Evolutionary conservation across 1,139 yeast species (phyloP).

Genomic region (Saccharomyces hybrid): DNA sequence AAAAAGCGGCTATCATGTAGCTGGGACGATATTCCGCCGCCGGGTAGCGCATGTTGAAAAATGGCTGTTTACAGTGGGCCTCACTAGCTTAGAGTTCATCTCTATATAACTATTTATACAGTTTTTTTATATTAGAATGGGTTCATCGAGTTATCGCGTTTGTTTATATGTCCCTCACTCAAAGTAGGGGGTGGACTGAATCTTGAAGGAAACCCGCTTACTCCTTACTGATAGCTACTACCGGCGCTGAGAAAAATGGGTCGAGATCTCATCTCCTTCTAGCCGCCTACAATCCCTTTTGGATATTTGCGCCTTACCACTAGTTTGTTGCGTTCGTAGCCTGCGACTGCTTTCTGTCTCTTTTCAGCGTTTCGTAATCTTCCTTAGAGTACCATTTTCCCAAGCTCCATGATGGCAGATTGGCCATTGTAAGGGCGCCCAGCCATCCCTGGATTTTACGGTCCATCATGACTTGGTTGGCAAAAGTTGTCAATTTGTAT

Average conservation of each 20-base stretch:
- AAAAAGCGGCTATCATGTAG: background rate
- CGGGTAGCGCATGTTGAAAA: background rate
- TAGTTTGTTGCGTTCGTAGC: background rate
- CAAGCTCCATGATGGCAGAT: slow-evolving; percentile 26
- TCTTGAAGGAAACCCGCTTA: background rate
- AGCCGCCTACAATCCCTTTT: background rate
- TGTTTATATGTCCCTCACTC: background rate
- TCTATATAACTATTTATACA: background rate
- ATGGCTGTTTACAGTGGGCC: background rate
- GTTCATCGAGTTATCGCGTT: background rate
- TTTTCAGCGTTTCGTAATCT: slow-evolving; percentile 13
- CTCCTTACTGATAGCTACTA: background rate
- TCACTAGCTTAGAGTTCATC: background rate
- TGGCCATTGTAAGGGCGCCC: slow-evolving; percentile 24
- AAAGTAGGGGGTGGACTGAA: background rate
- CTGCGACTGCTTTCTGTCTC: slow-evolving; percentile 1
- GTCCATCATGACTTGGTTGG: slow-evolving; percentile 26
- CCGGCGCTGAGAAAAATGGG: background rate
- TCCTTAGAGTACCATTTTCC: slow-evolving; percentile 24
- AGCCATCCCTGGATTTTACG: slow-evolving; percentile 28
- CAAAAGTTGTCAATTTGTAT: slow-evolving; percentile 28
- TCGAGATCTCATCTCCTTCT: background rate
- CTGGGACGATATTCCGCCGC: background rate
- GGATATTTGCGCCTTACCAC: background rate
- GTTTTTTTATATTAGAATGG: background rate